phyloP scores from a whole-genome alignment of 164 flowering plant species.

The Kingdonia uniflora region DNA sequence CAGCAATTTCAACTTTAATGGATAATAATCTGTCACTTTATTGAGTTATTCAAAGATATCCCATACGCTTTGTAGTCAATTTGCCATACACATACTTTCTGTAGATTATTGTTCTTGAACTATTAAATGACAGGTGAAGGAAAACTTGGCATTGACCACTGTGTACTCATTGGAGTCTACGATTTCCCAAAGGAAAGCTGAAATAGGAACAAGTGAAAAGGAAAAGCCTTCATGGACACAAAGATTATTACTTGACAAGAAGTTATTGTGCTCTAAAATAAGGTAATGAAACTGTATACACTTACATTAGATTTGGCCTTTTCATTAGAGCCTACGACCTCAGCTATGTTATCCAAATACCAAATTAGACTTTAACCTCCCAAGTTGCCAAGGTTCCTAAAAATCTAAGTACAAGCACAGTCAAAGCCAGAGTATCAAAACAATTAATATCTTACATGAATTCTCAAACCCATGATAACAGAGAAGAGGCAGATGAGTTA shows the following conservation, averaged over 20 bases:
- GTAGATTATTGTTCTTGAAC: neutral
- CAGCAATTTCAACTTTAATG: neutral
- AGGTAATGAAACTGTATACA: constrained; percentile 28
- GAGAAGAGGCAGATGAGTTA: no score
- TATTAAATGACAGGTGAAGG: constrained; percentile 31
- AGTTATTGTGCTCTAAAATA: constrained; percentile 76
- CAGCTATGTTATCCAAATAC: no score
- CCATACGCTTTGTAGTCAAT: neutral
- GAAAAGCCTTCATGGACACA: constrained; percentile 93
- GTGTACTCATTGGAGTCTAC: constrained; percentile 70
- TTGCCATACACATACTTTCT: neutral
- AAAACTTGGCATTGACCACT: constrained; percentile 50
- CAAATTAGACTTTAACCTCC: neutral
- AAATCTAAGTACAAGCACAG: neutral
- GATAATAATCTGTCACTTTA: neutral
- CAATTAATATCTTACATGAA: no score
- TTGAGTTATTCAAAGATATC: no score
- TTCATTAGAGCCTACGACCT: no score
- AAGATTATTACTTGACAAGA: constrained; percentile 45
- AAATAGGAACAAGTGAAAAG: constrained; percentile 23
- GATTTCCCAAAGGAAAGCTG: constrained; percentile 57
- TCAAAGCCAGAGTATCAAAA: no score
- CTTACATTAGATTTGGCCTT: no score
- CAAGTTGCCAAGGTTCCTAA: neutral
- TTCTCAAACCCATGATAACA: no score